A percentile compares a stretch with the other conserved stretches of the same genome.
Evolutionary conservation across 805 yeast species (phyloP).

Genomic region (Metschnikowia kofuensis): DNA sequence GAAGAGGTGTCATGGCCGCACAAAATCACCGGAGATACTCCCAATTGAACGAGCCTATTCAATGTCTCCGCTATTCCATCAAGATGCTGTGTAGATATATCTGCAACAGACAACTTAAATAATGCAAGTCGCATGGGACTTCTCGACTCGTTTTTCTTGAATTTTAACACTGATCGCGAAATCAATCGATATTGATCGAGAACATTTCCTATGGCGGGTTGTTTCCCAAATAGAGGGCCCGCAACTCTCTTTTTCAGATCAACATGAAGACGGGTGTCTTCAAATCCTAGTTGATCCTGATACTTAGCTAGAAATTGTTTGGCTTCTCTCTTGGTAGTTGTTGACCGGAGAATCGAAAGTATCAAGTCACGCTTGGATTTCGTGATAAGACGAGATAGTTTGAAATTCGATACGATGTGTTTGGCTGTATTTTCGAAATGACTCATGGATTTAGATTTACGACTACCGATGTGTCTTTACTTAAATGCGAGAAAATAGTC

Average conservation of each 20-base stretch:
- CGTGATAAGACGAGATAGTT: slow-evolving; percentile 31
- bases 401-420: slow-evolving; percentile 38
- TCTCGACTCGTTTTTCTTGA: slow-evolving; percentile 28
- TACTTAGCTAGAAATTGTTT: slow-evolving; percentile 74
- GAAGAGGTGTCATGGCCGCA: slow-evolving; percentile 42
- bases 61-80: slow-evolving; percentile 56
- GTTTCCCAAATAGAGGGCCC: slow-evolving; percentile 6
- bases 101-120: slow-evolving; percentile 46
- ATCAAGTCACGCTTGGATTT: slow-evolving; percentile 65
- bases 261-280: slow-evolving; percentile 12
- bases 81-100: slow-evolving; percentile 31
- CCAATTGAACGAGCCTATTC: slow-evolving; percentile 54
- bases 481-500: neutral
- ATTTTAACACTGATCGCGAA: slow-evolving; percentile 3
- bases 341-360: slow-evolving; percentile 79
- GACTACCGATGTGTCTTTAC: too few species aligned
- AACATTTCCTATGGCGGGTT: slow-evolving; percentile 12
- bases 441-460: slow-evolving; percentile 21
- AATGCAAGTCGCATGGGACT: slow-evolving; percentile 55
- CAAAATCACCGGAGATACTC: slow-evolving; percentile 71
- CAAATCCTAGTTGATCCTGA: slow-evolving; percentile 41
- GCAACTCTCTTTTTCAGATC: too few species aligned
- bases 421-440: slow-evolving; percentile 25
- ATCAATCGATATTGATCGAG: slow-evolving; percentile 16
- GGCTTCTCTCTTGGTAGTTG: slow-evolving; percentile 94